A percentile compares a stretch with the other conserved stretches of the same genome.
These are phyloP conservation scores for Aspergillus saccharolyticus DNA, from an alignment of 495 filamentous ascomycete species.

Conservation along the genomic window DNA sequence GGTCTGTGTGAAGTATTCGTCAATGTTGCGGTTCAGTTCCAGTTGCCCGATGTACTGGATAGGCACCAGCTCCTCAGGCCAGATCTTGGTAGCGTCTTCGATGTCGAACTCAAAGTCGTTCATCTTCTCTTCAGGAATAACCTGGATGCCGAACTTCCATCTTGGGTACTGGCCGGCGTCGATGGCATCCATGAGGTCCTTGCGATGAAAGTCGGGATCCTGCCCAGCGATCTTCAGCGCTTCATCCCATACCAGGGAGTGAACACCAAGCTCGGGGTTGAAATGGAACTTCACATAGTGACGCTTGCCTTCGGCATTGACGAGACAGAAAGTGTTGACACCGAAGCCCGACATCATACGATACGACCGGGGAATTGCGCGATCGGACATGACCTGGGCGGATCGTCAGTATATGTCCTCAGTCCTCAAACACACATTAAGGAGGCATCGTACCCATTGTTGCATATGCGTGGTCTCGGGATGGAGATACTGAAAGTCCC, in stretches of 20 bases:
- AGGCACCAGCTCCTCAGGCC: slow-evolving; percentile 80
- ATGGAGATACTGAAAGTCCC: slow-evolving; percentile 52
- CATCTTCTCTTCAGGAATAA: slow-evolving; percentile 63
- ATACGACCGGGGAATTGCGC: slow-evolving; percentile 72
- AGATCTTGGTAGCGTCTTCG: slow-evolving; percentile 86
- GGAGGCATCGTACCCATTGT: slow-evolving; percentile 64
- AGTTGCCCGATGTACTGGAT: slow-evolving; percentile 77
- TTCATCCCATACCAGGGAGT: slow-evolving; percentile 86
- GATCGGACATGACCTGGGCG: slow-evolving; percentile 63
- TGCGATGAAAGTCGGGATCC: slow-evolving; percentile 84
- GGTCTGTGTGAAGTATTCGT: slow-evolving; percentile 82
- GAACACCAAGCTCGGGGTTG: slow-evolving; percentile 72
- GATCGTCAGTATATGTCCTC: slow-evolving; percentile 1
- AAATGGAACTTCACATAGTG: slow-evolving; percentile 81
- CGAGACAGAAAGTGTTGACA: slow-evolving; percentile 75
- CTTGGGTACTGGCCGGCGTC: slow-evolving; percentile 60
- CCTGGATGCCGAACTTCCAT: slow-evolving; percentile 82
- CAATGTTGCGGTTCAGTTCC: slow-evolving; percentile 74
- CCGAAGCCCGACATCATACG: slow-evolving; percentile 93
- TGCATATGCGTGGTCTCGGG: slow-evolving; percentile 81
- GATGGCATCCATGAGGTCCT: slow-evolving; percentile 79
- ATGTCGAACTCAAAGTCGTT: slow-evolving; percentile 89
- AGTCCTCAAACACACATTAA: neutral
- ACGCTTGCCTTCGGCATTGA: slow-evolving; percentile 65
- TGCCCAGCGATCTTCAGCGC: slow-evolving; percentile 76